Conservation (phyloP, 2,329 filamentous ascomycete genomes). For the Cordyceps militaris region DNA sequence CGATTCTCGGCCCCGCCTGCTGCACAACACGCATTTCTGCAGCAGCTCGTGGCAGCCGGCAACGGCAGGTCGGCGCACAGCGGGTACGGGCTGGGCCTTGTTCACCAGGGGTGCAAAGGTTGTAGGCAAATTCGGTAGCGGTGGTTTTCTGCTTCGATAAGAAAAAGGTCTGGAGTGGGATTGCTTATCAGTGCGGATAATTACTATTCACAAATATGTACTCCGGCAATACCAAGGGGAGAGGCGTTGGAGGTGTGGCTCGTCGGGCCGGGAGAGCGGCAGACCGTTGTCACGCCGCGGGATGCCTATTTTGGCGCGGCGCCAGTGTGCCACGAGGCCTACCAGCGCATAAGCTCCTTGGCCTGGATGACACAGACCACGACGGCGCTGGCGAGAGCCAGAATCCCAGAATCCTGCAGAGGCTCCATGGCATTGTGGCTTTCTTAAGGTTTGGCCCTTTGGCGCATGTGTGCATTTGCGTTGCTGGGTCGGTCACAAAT, state of each 20-base stretch:
- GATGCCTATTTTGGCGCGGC: constrained; percentile 2
- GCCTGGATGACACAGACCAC: background rate
- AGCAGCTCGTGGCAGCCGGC: too few species aligned
- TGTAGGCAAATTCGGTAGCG: too few species aligned
- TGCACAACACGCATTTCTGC: too few species aligned
- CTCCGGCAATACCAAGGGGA: background rate
- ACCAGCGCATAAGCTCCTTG: background rate
- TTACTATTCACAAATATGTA: background rate
- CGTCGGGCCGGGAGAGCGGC: constrained; percentile 7
- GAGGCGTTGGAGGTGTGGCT: background rate
- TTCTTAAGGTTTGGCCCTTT: background rate
- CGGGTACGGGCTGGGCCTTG: too few species aligned
- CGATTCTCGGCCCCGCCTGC: too few species aligned
- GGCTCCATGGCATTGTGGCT: background rate
- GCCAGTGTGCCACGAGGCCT: background rate
- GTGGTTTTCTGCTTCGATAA: too few species aligned
- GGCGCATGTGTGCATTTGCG: background rate
- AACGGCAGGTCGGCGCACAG: too few species aligned
- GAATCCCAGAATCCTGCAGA: background rate
- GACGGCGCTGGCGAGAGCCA: background rate
- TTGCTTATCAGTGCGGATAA: constrained; percentile 7
- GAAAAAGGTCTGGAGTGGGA: background rate
- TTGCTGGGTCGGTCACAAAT: background rate
- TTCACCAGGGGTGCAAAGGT: too few species aligned
- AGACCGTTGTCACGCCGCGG: constrained; percentile 6